These are phyloP conservation scores for Colletotrichum sp. DNA, from an alignment of 2,329 filamentous ascomycete species.

Conservation along the genomic window DNA sequence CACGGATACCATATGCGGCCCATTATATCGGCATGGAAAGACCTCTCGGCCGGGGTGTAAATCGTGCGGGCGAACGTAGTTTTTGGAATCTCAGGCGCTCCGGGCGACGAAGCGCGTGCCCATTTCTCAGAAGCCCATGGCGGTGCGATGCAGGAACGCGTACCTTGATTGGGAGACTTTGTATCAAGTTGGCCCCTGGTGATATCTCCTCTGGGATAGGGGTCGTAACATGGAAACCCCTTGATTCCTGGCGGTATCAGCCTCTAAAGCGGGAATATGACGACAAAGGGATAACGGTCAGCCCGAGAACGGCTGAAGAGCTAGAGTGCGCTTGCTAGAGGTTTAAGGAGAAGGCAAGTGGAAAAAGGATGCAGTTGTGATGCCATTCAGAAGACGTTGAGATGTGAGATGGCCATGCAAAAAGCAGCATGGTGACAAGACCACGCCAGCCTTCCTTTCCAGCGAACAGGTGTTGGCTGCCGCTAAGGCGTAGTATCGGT, in stretches of 20 bases:
- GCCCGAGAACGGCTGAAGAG: neutral
- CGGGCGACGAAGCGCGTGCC: neutral
- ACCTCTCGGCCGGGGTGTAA: neutral
- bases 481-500: neutral
- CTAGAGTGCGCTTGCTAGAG: neutral
- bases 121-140: neutral
- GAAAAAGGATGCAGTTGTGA: neutral
- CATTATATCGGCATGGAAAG: neutral
- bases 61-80: neutral
- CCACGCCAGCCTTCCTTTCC: neutral
- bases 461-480: neutral
- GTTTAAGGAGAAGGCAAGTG: neutral
- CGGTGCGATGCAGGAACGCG: neutral
- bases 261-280: neutral
- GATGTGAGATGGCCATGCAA: neutral
- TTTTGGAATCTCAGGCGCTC: neutral
- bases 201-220: neutral
- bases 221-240: neutral
- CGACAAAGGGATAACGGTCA: neutral
- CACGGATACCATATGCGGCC: neutral
- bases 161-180: neutral
- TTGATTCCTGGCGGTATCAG: neutral
- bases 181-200: constrained; percentile 8
- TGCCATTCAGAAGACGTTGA: neutral
- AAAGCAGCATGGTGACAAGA: neutral